Base-by-base conservation (phyloP, 768 basidiomycete genomes). In the Rhodotorula paludigena region DNA sequence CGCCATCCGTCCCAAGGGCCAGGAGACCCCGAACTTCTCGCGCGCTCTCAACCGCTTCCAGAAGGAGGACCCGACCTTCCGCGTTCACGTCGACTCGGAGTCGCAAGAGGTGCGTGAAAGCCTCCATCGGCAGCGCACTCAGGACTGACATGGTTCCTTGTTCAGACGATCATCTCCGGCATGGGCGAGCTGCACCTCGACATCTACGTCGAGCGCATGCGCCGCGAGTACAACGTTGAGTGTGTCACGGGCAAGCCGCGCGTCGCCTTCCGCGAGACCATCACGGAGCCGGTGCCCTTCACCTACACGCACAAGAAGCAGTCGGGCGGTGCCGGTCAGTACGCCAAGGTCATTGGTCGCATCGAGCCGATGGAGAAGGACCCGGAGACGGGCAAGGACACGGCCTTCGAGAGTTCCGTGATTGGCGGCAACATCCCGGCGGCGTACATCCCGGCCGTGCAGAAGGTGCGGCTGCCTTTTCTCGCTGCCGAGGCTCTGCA, bases 171-270 rank as follows among this genome's bases (percentile, higher is more conserved):
- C 78, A 97, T 99, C 72, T 97, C 93, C 38, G 96, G 96, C 30
- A 99, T 99, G 96, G 96, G 96, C 33, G 96, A 99, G 78, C 85
- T 99, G 25, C 96, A 99, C 77, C 84, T 99, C 32, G 96, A 99
- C 76, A 94, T 99, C 76, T 98, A 99, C 80, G 92, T 97, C 67
- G 96, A 99, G 78, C 90, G 96, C 47, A 97, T 99, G 92, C 87
- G 86, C 74, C 89, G 96, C 59, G 96, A 99, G 80, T 99, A 99
- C 80, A 89, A 89, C 62, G 90, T 92, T 28, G 86, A 90, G 49
- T 96, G 92, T 76, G 83, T 86, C 23, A 97, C 94, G 12, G 94
- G 94, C 66, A 93, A 92, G 78, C 96, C 96, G 20, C 89, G 89
- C 30, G 96, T 99, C 54, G 92, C 92, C 7, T 99, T 91, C 83